Base-by-base conservation (phyloP, 2,329 filamentous ascomycete species). In the Scedosporium boydii region DNA sequence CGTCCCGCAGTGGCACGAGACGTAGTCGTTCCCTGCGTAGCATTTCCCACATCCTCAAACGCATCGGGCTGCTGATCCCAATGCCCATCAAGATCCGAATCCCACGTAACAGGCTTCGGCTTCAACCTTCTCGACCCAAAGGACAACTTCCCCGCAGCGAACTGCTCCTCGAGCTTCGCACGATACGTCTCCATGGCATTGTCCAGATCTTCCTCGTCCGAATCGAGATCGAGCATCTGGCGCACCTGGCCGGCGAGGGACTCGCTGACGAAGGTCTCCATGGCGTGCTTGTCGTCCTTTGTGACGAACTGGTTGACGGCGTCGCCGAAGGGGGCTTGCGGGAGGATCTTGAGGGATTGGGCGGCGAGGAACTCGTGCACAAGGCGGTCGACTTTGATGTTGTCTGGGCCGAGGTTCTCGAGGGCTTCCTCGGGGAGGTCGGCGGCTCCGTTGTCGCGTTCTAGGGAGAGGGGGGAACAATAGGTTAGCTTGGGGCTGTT, bases 231-330 rank as follows among this genome's bases (percentile, higher is more conserved):
- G 41, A 93, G 78, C 69, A 93, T 80, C 65, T 89, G 83, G 67
- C 86, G 86, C 18, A 93, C 82, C 69, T 92, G 89, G 23, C 82
- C 85, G 2, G 84, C 80, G 2, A 93, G 77, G 14, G 87, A 88
- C 38, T 91, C 87, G 23, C 82, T 84, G 9, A 93, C 87, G 68
- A 93, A 93, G 53, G 86, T 78, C 70, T 93, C 87, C 87, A 98
- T 91, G 2, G 91, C 91, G 68, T 95, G 87, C 71, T 93, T 96
- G 76, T 99, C 95, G 67, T 96, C 91, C 68, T 98, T 98, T 72
- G 93, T 87, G 27, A 99, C 91, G 69, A 95, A 99, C 65, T 96
- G 90, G 57, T 87, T 88, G 4, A 99, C 91, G 0, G 95, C 95
- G 70, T 98, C 93, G 16, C 92, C 90, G 70, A 99, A 97, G 0